A percentile compares a stretch with the other conserved stretches of the same genome.
Conservation (phyloP, 108 stramenopile genomes). For the Fragilariopsis cylindrus region DNA sequence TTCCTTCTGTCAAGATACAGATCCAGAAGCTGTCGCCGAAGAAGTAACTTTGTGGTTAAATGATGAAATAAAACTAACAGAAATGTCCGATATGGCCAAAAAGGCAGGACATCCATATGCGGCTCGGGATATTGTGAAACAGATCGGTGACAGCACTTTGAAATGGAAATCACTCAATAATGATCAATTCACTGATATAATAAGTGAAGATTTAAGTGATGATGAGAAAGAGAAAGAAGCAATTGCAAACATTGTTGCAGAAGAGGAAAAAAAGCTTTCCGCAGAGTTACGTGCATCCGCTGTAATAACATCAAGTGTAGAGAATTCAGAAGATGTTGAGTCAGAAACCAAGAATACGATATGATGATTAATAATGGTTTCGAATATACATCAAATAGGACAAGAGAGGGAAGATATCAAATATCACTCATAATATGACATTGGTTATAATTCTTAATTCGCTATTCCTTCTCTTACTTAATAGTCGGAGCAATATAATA, state of each 20-base stretch:
- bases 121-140: slow-evolving; percentile 75
- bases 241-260: slow-evolving; percentile 8
- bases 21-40: slow-evolving; percentile 74
- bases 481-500: too few relatives aligned
- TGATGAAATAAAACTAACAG: slow-evolving; percentile 55
- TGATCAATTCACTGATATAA: slow-evolving; percentile 10
- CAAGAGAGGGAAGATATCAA: too few relatives aligned
- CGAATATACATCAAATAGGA: background rate
- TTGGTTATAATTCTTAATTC: too few relatives aligned
- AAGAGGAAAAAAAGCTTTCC: slow-evolving; percentile 9
- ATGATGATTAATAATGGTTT: background rate
- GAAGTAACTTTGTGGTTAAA: slow-evolving; percentile 70
- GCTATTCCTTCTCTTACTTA: too few relatives aligned
- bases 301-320: background rate
- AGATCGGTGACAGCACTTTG: slow-evolving; percentile 76
- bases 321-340: background rate
- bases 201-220: slow-evolving; percentile 2
- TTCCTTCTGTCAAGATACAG: slow-evolving; percentile 65
- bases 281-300: slow-evolving; percentile 11
- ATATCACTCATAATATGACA: too few relatives aligned
- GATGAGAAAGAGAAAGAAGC: slow-evolving; percentile 11
- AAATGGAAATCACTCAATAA: slow-evolving; percentile 65
- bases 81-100: slow-evolving; percentile 66
- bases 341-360: background rate
- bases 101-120: slow-evolving; percentile 71